Evolutionary conservation across 352 stramenopile genomes (phyloP).

Genomic region (Pythium aristosporum): DNA sequence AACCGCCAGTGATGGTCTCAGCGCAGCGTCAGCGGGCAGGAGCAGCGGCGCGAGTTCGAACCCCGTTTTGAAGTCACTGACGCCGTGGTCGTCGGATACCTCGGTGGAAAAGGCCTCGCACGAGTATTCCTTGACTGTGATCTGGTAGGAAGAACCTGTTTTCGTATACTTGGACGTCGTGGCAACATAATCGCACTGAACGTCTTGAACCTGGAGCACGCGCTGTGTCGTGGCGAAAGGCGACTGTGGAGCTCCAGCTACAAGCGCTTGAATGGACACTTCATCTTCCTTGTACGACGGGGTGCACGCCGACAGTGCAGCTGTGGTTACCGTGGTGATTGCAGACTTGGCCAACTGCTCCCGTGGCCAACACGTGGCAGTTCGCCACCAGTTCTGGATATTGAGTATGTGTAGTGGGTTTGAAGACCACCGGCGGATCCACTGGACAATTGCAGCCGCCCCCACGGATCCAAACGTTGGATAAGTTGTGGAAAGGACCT

Average conservation of each 20-base stretch:
- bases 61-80: conserved; percentile 29
- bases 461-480: conserved; percentile 15
- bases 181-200: conserved; percentile 31
- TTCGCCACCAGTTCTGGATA: conserved; percentile 56
- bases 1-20: conserved; percentile 39
- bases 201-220: conserved; percentile 34
- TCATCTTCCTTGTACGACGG: conserved; percentile 33
- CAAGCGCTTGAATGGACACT: conserved; percentile 14
- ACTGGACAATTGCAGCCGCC: conserved; percentile 31
- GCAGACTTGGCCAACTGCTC: conserved; percentile 26
- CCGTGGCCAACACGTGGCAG: conserved; percentile 42
- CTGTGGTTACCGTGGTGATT: conserved; percentile 15
- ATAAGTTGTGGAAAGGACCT: neutral
- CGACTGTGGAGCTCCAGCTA: conserved; percentile 21
- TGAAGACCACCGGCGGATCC: conserved; percentile 37
- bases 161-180: conserved; percentile 29
- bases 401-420: conserved; percentile 42
- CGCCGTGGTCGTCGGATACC: conserved; percentile 41
- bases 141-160: conserved; percentile 32
- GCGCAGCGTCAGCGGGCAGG: neutral
- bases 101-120: conserved; percentile 47
- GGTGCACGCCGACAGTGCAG: conserved; percentile 24
- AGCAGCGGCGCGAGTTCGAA: conserved; percentile 47
- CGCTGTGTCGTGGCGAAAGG: conserved; percentile 45
- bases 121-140: conserved; percentile 37